Evolutionary conservation across 306 rosid genomes (phyloP), one percentile per base, ranked within the genome.

Genomic region (Acacia confusa): DNA sequence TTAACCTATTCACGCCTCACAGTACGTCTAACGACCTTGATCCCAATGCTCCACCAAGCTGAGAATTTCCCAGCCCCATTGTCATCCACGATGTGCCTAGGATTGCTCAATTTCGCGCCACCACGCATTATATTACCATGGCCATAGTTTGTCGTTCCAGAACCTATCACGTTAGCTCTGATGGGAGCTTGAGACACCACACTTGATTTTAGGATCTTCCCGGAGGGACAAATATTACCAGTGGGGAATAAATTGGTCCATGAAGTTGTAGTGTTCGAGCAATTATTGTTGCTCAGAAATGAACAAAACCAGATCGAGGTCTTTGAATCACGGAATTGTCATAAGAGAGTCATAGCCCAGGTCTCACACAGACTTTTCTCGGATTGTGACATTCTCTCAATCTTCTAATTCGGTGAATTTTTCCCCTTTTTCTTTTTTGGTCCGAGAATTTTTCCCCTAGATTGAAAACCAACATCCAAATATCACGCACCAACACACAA

Each of bases 51-150:
- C 85, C 79, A 6, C 81, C 84, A 8, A 30, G 2, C 79, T 78
- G 85, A 0, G 78, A 50, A 73, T 67, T 81, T 43, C 75, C 80
- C 15, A n/a, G 85, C 82, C 36, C 50, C 48, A 75, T 57, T 82
- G 9, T 66, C 82, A 75, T 82, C 86, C 48, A 32, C 84, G 11
- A 25, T 43, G 48, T 17, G 68, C 34, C 79, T 84, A 34, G 75
- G 15, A 58, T 53, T 81, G 14, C 78, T 71, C 69, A 83, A 78
- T 81, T 87, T 89, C 10, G 68, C 74, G 9, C 88, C 88, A 36
- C 94, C 87, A 4, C 98, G 94, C 71, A 94, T 79, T 47, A 94
- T 94, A 86, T 87, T 94, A 1, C 98, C 98, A 22, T 89, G 98
- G 75, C 98, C 98, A 40, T 94, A 92, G 87, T 92, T 90, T 7